Evolutionary conservation across 2,329 filamentous ascomycete species (phyloP).

Genomic region (Talaromyces albobiverticillius): DNA sequence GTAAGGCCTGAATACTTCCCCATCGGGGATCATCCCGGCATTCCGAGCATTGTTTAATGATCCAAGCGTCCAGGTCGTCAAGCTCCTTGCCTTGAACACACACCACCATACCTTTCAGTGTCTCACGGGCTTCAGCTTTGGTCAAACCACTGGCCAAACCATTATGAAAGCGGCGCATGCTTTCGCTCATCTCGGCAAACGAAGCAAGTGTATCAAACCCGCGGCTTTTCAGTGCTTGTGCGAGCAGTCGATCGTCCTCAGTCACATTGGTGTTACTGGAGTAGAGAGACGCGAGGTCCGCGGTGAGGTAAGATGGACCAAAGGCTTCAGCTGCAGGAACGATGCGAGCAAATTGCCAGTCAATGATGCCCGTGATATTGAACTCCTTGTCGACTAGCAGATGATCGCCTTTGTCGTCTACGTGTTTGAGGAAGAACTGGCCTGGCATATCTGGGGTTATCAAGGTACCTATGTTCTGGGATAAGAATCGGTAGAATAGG

Average conservation of each 20-base stretch:
- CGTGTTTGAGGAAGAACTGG: slow-evolving; percentile 43
- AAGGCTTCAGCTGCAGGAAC: slow-evolving; percentile 34
- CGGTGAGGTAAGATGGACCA: slow-evolving; percentile 36
- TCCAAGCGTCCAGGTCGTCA: slow-evolving; percentile 1
- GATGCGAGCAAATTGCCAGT: slow-evolving; percentile 39
- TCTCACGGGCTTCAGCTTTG: slow-evolving; percentile 8
- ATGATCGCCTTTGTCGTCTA: slow-evolving; percentile 47
- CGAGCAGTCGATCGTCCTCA: background rate
- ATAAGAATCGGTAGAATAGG: slow-evolving; percentile 3
- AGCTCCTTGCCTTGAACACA: slow-evolving; percentile 3
- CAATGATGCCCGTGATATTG: slow-evolving; percentile 47
- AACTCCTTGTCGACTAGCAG: slow-evolving; percentile 43
- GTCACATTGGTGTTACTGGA: background rate
- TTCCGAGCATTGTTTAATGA: background rate
- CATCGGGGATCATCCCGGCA: background rate
- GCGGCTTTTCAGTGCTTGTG: background rate
- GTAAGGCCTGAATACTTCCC: background rate
- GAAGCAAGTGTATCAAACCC: background rate
- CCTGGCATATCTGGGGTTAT: slow-evolving; percentile 6
- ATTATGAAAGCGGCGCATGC: slow-evolving; percentile 14
- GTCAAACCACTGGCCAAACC: slow-evolving; percentile 12
- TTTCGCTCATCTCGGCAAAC: slow-evolving; percentile 6
- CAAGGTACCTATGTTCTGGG: background rate
- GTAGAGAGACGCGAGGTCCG: slow-evolving; percentile 26
- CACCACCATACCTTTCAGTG: slow-evolving; percentile 6